Percentiles rank a stretch among this genome's conserved stretches.
Conservation (phyloP, 2,329 filamentous ascomycete species). For the Plectosphaerella cucumerina region DNA sequence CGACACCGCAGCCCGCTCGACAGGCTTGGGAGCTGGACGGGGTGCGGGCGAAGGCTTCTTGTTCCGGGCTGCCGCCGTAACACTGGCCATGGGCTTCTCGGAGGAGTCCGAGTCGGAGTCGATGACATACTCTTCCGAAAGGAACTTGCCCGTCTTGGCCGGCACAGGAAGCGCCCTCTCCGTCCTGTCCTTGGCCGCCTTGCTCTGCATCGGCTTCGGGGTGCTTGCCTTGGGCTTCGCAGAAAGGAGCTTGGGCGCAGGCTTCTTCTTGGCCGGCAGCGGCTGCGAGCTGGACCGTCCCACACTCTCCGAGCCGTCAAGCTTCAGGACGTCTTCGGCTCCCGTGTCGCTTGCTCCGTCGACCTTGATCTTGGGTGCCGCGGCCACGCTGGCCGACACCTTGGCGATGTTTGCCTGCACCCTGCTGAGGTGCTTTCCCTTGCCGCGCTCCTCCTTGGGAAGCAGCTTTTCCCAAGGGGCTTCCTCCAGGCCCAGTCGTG, state of each 20-base stretch:
- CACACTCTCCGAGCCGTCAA: slow-evolving; percentile 38
- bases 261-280: slow-evolving; percentile 48
- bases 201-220: slow-evolving; percentile 31
- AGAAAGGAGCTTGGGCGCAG: slow-evolving; percentile 47
- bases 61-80: slow-evolving; percentile 23
- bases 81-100: slow-evolving; percentile 39
- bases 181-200: slow-evolving; percentile 30
- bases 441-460: slow-evolving; percentile 52
- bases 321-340: slow-evolving; percentile 26
- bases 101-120: slow-evolving; percentile 54
- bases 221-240: slow-evolving; percentile 22
- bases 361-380: slow-evolving; percentile 45
- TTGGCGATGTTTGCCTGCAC: slow-evolving; percentile 56
- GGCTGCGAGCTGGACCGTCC: slow-evolving; percentile 47
- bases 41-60: slow-evolving; percentile 17
- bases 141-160: slow-evolving; percentile 29
- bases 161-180: neutral
- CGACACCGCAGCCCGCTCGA: slow-evolving; percentile 17
- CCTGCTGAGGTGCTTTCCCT: slow-evolving; percentile 57
- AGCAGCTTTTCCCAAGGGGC: slow-evolving; percentile 60
- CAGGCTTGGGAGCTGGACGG: slow-evolving; percentile 20
- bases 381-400: slow-evolving; percentile 29
- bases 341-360: slow-evolving; percentile 30
- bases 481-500: slow-evolving; percentile 51
- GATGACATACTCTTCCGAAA: slow-evolving; percentile 53